Conservation (phyloP, 192 early-diverging fungal genomes). For the Backusella liffmaniae region DNA sequence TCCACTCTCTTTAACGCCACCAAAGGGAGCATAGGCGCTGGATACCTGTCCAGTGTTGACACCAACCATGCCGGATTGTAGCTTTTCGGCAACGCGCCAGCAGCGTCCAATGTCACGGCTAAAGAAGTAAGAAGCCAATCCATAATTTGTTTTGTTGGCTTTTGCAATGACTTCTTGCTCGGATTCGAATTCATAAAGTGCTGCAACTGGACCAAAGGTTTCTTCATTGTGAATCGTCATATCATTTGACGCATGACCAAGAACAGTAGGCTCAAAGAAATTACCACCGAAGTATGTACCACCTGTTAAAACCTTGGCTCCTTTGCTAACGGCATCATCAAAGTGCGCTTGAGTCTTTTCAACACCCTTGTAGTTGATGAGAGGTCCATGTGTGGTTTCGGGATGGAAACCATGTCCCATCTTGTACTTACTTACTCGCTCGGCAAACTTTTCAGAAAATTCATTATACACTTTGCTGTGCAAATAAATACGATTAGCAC, state of each 20-base stretch:
- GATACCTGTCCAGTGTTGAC: constrained; percentile 73
- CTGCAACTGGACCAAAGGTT: constrained; percentile 89
- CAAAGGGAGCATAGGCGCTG: constrained; percentile 60
- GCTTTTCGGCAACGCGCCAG: constrained; percentile 75
- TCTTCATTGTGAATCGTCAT: constrained; percentile 78
- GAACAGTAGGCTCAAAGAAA: constrained; percentile 83
- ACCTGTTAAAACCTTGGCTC: constrained; percentile 69
- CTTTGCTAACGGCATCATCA: constrained; percentile 67
- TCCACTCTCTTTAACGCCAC: constrained; percentile 75
- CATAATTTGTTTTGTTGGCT: constrained; percentile 73
- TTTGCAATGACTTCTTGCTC: constrained; percentile 75
- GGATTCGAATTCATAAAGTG: constrained; percentile 68
- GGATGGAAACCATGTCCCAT: constrained; percentile 74
- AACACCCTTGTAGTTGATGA: constrained; percentile 71
- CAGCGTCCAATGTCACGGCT: constrained; percentile 69
- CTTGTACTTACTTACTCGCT: constrained; percentile 55
- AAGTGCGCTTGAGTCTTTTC: constrained; percentile 70
- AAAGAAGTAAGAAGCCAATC: constrained; percentile 85
- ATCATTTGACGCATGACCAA: constrained; percentile 63
- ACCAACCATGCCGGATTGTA: constrained; percentile 92
- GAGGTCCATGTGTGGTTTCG: constrained; percentile 71
- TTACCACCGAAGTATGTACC: constrained; percentile 60
- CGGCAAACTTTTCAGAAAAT: constrained; percentile 57
- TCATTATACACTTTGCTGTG: constrained; percentile 62
- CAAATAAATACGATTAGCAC: constrained; percentile 78